These are phyloP conservation scores for Alternaria triticimaculans DNA, from an alignment of 2,329 filamentous ascomycete species.

Conservation along the genomic window DNA sequence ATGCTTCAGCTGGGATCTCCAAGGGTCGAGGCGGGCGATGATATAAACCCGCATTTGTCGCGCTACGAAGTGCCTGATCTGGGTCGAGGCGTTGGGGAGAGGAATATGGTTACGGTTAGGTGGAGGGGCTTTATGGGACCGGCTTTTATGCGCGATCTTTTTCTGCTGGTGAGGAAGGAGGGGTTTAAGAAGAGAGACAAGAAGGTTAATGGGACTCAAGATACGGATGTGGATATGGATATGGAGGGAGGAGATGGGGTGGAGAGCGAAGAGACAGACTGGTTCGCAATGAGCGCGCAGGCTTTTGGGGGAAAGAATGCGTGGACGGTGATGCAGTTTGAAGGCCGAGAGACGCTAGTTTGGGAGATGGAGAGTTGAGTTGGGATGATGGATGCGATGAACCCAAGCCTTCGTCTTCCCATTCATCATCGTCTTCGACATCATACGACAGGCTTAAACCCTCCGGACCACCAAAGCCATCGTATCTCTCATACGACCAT, in stretches of 20 bases:
- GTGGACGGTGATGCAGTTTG: slow-evolving; percentile 45
- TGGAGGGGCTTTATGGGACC: slow-evolving; percentile 54
- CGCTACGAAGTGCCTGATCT: slow-evolving; percentile 67
- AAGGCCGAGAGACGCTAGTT: slow-evolving; percentile 38
- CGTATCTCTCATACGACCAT: background rate
- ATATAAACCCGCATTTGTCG: slow-evolving; percentile 72
- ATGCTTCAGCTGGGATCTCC: slow-evolving; percentile 71
- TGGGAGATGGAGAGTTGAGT: slow-evolving; percentile 40
- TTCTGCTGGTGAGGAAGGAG: slow-evolving; percentile 29
- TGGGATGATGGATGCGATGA: background rate
- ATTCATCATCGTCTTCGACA: background rate
- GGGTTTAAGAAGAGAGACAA: slow-evolving; percentile 23
- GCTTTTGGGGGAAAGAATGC: slow-evolving; percentile 35
- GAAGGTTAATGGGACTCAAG: slow-evolving; percentile 11
- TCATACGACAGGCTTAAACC: background rate
- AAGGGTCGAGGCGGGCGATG: slow-evolving; percentile 64
- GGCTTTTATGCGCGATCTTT: slow-evolving; percentile 40
- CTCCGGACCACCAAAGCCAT: background rate
- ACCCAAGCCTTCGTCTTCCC: background rate
- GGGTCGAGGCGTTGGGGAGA: slow-evolving; percentile 12
- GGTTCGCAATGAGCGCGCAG: slow-evolving; percentile 42
- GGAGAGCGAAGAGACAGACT: slow-evolving; percentile 24
- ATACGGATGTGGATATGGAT: slow-evolving; percentile 14
- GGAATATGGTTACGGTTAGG: slow-evolving; percentile 45
- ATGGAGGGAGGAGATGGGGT: slow-evolving; percentile 8